These are phyloP conservation scores for Cercospora zeina DNA, from an alignment of 2,329 filamentous ascomycete species.

Conservation along the genomic window DNA sequence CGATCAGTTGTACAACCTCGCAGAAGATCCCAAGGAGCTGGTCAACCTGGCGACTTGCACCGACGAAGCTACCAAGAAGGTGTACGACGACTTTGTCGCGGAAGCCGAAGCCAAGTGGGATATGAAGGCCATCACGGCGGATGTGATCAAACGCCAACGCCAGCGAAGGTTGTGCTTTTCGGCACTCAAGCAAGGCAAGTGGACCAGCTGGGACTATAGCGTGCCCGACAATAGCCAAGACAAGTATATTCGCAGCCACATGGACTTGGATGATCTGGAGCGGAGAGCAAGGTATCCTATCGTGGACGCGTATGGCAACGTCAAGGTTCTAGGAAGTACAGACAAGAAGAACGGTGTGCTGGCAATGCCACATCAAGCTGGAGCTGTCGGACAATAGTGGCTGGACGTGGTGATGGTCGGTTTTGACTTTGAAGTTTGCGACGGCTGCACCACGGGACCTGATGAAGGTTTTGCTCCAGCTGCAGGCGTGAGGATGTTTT, in stretches of 20 bases:
- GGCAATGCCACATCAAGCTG: slow-evolving; percentile 38
- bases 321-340: slow-evolving; percentile 30
- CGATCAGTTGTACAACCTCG: slow-evolving; percentile 80
- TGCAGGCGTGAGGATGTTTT: slow-evolving; percentile 16
- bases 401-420: no score
- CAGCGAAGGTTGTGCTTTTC: slow-evolving; percentile 76
- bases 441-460: slow-evolving; percentile 1
- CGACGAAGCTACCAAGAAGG: slow-evolving; percentile 43
- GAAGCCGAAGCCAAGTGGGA: slow-evolving; percentile 80
- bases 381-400: slow-evolving; percentile 40
- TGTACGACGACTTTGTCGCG: slow-evolving; percentile 63
- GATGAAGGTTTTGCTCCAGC: not conserved
- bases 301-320: slow-evolving; percentile 48
- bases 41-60: slow-evolving; percentile 62
- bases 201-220: slow-evolving; percentile 83
- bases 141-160: slow-evolving; percentile 76
- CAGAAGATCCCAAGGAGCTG: slow-evolving; percentile 73
- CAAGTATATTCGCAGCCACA: slow-evolving; percentile 82
- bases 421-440: slow-evolving; percentile 7
- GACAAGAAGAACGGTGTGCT: slow-evolving; percentile 33
- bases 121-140: slow-evolving; percentile 71
- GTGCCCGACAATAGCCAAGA: slow-evolving; percentile 63
- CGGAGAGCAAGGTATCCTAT: slow-evolving; percentile 70
- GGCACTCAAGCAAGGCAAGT: slow-evolving; percentile 72
- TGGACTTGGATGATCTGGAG: slow-evolving; percentile 78